Evolutionary conservation across 371 early-diverging fungal genomes (phyloP).

Genomic region (Saksenaea oblongispora): DNA sequence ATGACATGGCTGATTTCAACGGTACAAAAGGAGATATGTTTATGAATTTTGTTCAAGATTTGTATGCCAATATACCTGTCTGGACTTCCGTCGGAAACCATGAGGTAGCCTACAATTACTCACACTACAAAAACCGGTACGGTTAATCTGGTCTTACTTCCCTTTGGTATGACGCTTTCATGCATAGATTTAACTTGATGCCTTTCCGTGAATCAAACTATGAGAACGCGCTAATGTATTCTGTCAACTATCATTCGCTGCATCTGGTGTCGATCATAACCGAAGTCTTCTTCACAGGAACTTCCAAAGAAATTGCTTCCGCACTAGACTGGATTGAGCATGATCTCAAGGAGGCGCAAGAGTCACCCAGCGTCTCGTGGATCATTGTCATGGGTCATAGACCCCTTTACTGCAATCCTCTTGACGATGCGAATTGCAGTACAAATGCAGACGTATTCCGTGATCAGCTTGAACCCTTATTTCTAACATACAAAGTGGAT

Average conservation of each 20-base stretch:
- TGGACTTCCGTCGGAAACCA: constrained; percentile 26
- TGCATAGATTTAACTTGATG: constrained; percentile 16
- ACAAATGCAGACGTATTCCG: constrained; percentile 16
- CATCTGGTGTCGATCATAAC: constrained; percentile 22
- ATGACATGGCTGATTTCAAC: constrained; percentile 30
- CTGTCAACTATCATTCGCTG: constrained; percentile 24
- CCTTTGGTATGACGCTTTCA: neutral
- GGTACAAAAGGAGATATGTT: constrained; percentile 29
- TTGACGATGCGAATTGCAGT: constrained; percentile 3
- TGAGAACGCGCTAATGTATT: constrained; percentile 20
- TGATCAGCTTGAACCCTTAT: constrained; percentile 14
- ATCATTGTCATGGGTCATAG: constrained; percentile 30
- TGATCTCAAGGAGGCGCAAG: constrained; percentile 21
- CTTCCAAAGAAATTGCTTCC: constrained; percentile 18
- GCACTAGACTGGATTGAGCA: constrained; percentile 28
- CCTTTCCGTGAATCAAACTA: constrained; percentile 21
- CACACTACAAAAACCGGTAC: constrained; percentile 25
- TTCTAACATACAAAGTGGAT: constrained; percentile 19
- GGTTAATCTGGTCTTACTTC: neutral
- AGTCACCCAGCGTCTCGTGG: constrained; percentile 15
- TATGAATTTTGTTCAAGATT: constrained; percentile 28
- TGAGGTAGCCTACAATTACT: constrained; percentile 27
- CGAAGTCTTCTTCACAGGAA: constrained; percentile 21
- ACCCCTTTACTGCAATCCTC: constrained; percentile 24
- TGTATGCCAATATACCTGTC: constrained; percentile 26